A percentile compares a stretch with the other conserved stretches of the same genome.
Evolutionary conservation across 176 grass and related monocot species (phyloP).

Genomic region (Stipa capillata): DNA sequence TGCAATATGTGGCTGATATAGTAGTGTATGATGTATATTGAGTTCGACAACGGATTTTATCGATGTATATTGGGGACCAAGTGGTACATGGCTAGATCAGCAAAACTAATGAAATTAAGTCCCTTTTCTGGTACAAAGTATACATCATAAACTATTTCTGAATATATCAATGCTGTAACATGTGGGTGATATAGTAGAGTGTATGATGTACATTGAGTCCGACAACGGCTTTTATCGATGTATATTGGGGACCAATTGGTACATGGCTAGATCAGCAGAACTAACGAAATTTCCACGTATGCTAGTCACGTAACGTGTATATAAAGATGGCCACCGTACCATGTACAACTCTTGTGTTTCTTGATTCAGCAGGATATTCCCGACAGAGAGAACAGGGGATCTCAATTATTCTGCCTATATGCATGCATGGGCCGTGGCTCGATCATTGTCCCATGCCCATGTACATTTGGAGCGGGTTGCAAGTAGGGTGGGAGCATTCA

Average conservation of each 20-base stretch:
- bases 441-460: slow-evolving; percentile 2
- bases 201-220: neutral
- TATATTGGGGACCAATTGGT: neutral
- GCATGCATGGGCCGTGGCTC: slow-evolving; percentile 16
- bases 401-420: slow-evolving; percentile 22
- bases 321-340: neutral
- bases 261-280: neutral
- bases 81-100: neutral
- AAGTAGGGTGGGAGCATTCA: neutral
- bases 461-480: neutral
- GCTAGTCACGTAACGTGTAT: neutral
- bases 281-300: neutral
- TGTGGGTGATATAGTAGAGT: neutral
- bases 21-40: neutral
- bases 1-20: neutral
- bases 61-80: neutral
- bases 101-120: neutral
- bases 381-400: neutral
- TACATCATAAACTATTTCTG: no score
- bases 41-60: neutral
- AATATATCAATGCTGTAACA: no score
- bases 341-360: neutral
- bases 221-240: neutral
- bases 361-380: slow-evolving; percentile 22
- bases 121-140: no score